A percentile compares a stretch with the other conserved stretches of the same genome.
Evolutionary conservation across 2,329 filamentous ascomycete species (phyloP).

Genomic region (Xylariales sp.): DNA sequence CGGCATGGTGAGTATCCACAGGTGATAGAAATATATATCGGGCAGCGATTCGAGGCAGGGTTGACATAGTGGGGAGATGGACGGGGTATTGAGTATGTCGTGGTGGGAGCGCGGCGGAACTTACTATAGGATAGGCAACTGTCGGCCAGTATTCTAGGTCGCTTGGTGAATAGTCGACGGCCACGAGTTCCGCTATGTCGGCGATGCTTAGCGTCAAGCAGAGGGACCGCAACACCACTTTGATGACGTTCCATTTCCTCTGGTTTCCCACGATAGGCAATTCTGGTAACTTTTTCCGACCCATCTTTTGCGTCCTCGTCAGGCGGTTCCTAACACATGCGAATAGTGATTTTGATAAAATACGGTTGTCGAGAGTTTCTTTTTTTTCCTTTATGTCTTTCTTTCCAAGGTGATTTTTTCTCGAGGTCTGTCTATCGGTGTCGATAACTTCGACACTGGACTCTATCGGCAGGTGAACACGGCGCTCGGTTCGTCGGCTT

Average conservation of each 20-base stretch:
- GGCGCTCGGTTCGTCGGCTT: conserved; percentile 11
- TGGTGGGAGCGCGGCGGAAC: conserved; percentile 6
- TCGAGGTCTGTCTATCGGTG: background rate
- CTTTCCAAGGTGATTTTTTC: too few relatives aligned
- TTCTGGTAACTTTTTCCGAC: conserved; percentile 28
- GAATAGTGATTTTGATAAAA: background rate
- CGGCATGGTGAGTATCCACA: conserved; percentile 9
- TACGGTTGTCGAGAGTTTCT: background rate
- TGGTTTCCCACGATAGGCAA: conserved; percentile 38
- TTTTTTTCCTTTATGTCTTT: background rate
- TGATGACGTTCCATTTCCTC: conserved; percentile 43
- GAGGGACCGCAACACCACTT: conserved; percentile 42
- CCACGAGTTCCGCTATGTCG: conserved; percentile 29
- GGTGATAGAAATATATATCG: background rate
- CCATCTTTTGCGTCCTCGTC: conserved; percentile 9
- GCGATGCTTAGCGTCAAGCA: conserved; percentile 32
- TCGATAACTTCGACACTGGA: conserved; percentile 1
- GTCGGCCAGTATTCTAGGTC: background rate
- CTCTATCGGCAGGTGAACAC: background rate
- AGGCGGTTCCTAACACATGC: conserved; percentile 27
- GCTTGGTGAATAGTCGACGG: background rate
- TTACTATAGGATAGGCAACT: conserved; percentile 30
- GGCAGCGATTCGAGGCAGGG: background rate
- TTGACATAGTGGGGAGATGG: background rate
- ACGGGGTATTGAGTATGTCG: background rate